Evolutionary conservation across 768 basidiomycete genomes (phyloP).

Genomic region (Cyclocybe cylindracea): DNA sequence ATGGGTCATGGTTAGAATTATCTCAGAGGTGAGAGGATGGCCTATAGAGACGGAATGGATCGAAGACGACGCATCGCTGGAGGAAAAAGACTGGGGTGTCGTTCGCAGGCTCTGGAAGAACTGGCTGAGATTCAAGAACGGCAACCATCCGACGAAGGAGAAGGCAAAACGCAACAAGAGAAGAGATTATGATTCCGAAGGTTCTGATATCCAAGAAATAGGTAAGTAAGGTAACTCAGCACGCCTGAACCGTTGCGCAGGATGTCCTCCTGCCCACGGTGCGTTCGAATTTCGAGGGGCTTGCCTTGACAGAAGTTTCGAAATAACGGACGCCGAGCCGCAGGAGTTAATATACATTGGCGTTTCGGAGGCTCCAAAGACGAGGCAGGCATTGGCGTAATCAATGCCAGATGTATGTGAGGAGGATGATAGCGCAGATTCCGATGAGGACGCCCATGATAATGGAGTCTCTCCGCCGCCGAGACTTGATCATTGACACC

Average conservation of each 20-base stretch:
- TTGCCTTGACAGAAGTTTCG: neutral
- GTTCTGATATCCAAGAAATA: constrained; percentile 8
- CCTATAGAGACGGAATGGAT: constrained; percentile 62
- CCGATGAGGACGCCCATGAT: constrained; percentile 90
- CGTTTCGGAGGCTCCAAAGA: neutral
- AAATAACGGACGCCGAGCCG: no score
- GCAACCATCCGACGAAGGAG: constrained; percentile 36
- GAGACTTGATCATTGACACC: constrained; percentile 88
- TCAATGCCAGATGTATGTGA: constrained; percentile 51
- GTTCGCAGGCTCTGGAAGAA: constrained; percentile 71
- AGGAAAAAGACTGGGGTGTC: constrained; percentile 54
- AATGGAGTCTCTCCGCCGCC: constrained; percentile 86
- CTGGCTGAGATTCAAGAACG: constrained; percentile 62
- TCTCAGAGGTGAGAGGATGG: constrained; percentile 83
- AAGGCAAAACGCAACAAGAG: constrained; percentile 19
- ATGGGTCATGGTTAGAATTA: constrained; percentile 73
- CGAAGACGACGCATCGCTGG: constrained; percentile 30
- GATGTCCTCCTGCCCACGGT: no score
- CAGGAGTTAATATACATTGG: no score
- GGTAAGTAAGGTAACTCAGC: neutral
- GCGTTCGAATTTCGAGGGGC: neutral
- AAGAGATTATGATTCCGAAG: constrained; percentile 12
- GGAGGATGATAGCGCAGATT: constrained; percentile 65
- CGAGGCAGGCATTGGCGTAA: neutral
- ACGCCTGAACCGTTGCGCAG: no score